Base-by-base conservation (phyloP, 371 early-diverging fungal species). In the Saksenaea oblongispora region DNA sequence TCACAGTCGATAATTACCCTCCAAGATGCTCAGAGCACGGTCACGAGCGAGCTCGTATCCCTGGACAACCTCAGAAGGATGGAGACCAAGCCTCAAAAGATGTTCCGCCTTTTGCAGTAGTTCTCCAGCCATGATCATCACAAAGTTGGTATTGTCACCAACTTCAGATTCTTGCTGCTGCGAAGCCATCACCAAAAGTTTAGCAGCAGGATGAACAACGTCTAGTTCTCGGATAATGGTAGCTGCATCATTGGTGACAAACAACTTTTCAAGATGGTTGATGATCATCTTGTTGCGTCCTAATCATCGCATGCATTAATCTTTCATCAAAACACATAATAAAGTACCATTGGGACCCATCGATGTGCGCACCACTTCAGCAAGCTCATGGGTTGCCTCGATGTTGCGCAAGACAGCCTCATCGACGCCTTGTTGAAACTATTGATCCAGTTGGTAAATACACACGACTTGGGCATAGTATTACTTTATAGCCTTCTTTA, bases 251-350 rank as follows among this genome's bases (percentile, higher is more conserved):
- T 93, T 97, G 24, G 99, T 99, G 56, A 99, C 98, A 74, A 99
- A 94, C 56, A 99, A 87, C 80, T 97, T 96, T 67, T 96, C 97
- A 69, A 97, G 83, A 78, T 96, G 96, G 74, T 98, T 98, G 76
- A 99, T 93, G 69, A 99, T 96, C 91, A 99, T 96, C 84, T 99
- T 99, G 86, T 99, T 99, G 69, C 97, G 92, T 35, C 99, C 98
- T 93, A 75, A 39, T 10, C 10, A 3, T 28, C 34, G 31, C 18
- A 9, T 47, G 22, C 27, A n/a, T 61, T 5, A 55, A 24, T 47
- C 34, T 17, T 11, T 39, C 54, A 53, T 22, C 58, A 39, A 47
- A n/a, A 24, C 5, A 37, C 41, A 10, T 37, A 13, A 42, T 51
- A 22, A 27, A 8, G 68, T 84, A 94, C 97, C 98, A 65, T 98